Evolutionary conservation across 495 filamentous ascomycete genomes (phyloP).

Genomic region (Geopyxis carbonaria): DNA sequence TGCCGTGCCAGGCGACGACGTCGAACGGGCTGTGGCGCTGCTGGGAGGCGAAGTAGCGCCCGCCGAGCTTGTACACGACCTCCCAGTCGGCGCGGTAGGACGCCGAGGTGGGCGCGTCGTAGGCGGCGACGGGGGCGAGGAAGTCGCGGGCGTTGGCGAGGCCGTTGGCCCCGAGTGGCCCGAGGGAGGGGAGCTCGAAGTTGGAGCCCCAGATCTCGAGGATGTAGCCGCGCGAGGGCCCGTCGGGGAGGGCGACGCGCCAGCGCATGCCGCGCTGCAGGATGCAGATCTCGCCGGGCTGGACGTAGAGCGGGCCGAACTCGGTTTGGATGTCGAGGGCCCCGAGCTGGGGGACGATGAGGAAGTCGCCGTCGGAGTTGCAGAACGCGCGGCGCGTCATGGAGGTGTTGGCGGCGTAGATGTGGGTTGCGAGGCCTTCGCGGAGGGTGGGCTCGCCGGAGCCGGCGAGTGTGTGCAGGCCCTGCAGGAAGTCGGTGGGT

Average conservation of each 20-base stretch:
- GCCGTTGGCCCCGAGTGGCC: slow-evolving; percentile 71
- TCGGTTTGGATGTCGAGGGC: slow-evolving; percentile 66
- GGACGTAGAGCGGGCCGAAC: slow-evolving; percentile 55
- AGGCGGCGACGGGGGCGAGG: slow-evolving; percentile 59
- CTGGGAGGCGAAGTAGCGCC: slow-evolving; percentile 52
- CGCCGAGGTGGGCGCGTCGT: slow-evolving; percentile 43
- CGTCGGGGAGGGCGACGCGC: slow-evolving; percentile 46
- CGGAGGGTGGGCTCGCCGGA: slow-evolving; percentile 71
- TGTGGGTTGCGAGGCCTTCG: slow-evolving; percentile 56
- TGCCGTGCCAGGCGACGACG: slow-evolving; percentile 62
- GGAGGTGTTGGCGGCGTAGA: slow-evolving; percentile 62
- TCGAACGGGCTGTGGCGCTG: slow-evolving; percentile 65
- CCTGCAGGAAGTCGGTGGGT: slow-evolving; percentile 57
- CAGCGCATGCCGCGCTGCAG: slow-evolving; percentile 70
- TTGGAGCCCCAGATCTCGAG: slow-evolving; percentile 65
- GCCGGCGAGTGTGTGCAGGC: slow-evolving; percentile 59
- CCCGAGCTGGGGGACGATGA: slow-evolving; percentile 74
- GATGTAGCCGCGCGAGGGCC: slow-evolving; percentile 54
- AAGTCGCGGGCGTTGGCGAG: slow-evolving; percentile 80
- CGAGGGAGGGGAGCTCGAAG: slow-evolving; percentile 65
- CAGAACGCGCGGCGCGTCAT: slow-evolving; percentile 66
- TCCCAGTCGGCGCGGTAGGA: too few relatives aligned
- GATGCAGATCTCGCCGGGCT: slow-evolving; percentile 77
- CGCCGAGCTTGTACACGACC: slow-evolving; percentile 62
- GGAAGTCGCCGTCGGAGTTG: slow-evolving; percentile 72